Evolutionary conservation across 163 green algal genomes (phyloP), one percentile per base, ranked within the genome.

Genomic region (Prototheca cutis): DNA sequence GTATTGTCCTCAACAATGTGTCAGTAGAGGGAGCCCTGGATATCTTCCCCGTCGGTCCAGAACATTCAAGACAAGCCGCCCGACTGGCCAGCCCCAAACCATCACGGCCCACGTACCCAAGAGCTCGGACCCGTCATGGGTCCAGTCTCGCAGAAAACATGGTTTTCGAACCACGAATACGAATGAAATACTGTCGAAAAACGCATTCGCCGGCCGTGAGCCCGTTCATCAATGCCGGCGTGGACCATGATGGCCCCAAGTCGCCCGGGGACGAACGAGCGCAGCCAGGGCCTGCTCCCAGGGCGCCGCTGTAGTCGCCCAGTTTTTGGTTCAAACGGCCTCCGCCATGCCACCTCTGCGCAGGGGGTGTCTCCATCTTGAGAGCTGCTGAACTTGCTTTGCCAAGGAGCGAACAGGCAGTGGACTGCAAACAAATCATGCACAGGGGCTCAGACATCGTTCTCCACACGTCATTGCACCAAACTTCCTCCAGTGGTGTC

Each of bases 1-100:
- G 58, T 54, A 29, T 51, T 70, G 23, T 71, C 64, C 64, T 71
- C 64, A 71, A 33, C 23, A 48, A 40, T 34, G 31, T 31, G n/a
- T 72, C 65, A 67, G 65, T 67, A 72, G 65, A 72, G 65, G 65
- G 65, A 72, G 59, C 65, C 65, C 39, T 53, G 48, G 39, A 33
- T 71, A 53, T 71, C 64, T 2, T 71, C 64, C n/a, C n/a, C n/a
- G n/a, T n/a, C n/a, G n/a, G n/a, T n/a, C n/a, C n/a, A n/a, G n/a
- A n/a, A n/a, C n/a, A n/a, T n/a, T n/a, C n/a, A n/a, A n/a, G n/a
- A n/a, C n/a, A n/a, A n/a, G 62, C 15, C 55, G 55, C 55, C 55
- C 34, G 52, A 13, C 27, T 17, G 52, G 6, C 6, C 13, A 18
- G 29, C 23, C 4, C 4, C 24, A 36, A 54, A 6, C 23, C 48